Evolutionary conservation across 805 yeast genomes (phyloP).

Genomic region (Kluyveromyces dobzhanskii): DNA sequence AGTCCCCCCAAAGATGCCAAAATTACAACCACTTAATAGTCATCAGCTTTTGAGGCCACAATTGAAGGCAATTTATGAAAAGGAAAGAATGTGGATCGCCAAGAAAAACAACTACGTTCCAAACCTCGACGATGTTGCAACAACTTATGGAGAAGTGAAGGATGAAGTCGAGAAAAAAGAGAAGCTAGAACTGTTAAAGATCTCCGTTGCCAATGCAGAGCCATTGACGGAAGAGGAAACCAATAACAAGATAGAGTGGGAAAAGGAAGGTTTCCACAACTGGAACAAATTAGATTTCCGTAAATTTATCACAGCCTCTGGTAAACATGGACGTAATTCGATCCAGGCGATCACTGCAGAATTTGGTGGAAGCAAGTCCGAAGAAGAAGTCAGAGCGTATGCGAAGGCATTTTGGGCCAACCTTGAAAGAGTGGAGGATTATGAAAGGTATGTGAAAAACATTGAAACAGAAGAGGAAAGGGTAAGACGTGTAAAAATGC

Average conservation of each 20-base stretch:
- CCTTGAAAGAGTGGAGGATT: constrained; percentile 75
- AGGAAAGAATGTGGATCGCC: constrained; percentile 70
- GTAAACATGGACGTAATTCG: constrained; percentile 75
- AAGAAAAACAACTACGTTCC: constrained; percentile 64
- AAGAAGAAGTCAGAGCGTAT: constrained; percentile 72
- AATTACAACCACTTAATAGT: constrained; percentile 72
- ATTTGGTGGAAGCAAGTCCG: constrained; percentile 65
- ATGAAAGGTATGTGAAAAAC: constrained; percentile 70
- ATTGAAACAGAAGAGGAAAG: constrained; percentile 89
- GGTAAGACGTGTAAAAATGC: constrained; percentile 52
- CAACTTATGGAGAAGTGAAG: constrained; percentile 29
- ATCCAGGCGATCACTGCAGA: constrained; percentile 64
- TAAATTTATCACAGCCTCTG: constrained; percentile 64
- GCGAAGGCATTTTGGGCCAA: constrained; percentile 76
- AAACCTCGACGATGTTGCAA: constrained; percentile 45
- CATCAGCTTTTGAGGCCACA: constrained; percentile 87
- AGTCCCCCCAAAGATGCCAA: constrained; percentile 74
- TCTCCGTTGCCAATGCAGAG: constrained; percentile 66
- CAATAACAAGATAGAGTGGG: constrained; percentile 46
- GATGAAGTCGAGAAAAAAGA: constrained; percentile 37
- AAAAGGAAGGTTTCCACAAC: constrained; percentile 61
- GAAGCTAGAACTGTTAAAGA: constrained; percentile 53
- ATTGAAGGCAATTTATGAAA: constrained; percentile 65
- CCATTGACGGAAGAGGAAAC: constrained; percentile 81
- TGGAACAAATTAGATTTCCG: constrained; percentile 88